These are phyloP conservation scores for Oligophagozyma castellii DNA, from an alignment of 1,139 yeast species.

Conservation along the genomic window DNA sequence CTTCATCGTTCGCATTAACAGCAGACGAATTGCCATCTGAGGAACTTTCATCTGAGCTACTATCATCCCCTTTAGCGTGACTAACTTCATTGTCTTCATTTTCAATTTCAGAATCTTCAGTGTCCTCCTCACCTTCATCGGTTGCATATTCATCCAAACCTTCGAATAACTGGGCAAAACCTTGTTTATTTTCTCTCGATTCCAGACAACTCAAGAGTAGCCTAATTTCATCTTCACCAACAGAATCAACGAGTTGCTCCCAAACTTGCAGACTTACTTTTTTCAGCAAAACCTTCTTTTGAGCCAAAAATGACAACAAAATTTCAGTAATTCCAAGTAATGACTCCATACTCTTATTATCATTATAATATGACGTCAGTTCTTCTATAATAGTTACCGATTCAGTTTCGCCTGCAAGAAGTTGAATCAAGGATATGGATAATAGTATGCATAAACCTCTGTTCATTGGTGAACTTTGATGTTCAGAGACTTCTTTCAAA, in stretches of 20 bases:
- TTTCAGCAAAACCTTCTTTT: conserved; percentile 57
- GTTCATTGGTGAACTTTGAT: conserved; percentile 27
- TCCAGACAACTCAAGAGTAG: conserved; percentile 53
- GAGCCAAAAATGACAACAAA: conserved; percentile 58
- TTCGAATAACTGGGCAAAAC: conserved; percentile 67
- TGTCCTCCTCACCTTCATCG: conserved; percentile 58
- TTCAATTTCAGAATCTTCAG: conserved; percentile 77
- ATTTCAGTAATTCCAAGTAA: conserved; percentile 66
- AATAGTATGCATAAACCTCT: conserved; percentile 48
- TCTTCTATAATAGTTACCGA: conserved; percentile 67
- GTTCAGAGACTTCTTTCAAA: conserved; percentile 33
- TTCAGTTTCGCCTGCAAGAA: conserved; percentile 69
- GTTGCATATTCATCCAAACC: conserved; percentile 49
- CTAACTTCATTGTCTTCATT: conserved; percentile 69
- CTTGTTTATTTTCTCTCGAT: conserved; percentile 70
- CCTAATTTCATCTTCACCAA: conserved; percentile 38
- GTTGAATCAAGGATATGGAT: conserved; percentile 66
- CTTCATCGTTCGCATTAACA: conserved; percentile 31
- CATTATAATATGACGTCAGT: conserved; percentile 40
- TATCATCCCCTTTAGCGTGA: conserved; percentile 18
- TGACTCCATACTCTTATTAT: conserved; percentile 27
- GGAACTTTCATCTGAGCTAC: conserved; percentile 5
- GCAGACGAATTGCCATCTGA: conserved; percentile 21
- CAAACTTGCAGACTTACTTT: conserved; percentile 63
- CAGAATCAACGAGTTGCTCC: conserved; percentile 45